These are phyloP conservation scores for Irpex rosettiformis DNA, from an alignment of 1,284 basidiomycete species.

Conservation along the genomic window DNA sequence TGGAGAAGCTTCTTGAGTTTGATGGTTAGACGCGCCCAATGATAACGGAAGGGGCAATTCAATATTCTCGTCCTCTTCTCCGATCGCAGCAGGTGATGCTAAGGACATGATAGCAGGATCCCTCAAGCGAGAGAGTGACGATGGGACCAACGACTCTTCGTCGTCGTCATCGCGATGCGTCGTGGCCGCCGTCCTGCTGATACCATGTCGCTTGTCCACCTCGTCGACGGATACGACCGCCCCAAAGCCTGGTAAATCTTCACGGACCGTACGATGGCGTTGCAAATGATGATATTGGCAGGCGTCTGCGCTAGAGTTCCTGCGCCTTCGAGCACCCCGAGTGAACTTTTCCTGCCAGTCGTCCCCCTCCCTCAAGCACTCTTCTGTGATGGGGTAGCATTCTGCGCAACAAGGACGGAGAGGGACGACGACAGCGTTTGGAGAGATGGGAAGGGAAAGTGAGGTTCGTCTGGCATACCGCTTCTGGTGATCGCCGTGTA, in stretches of 20 bases:
- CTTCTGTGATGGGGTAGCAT: constrained; percentile 48
- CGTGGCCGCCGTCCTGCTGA: constrained; percentile 6
- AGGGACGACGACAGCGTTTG: constrained; percentile 43
- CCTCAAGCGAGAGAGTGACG: constrained; percentile 14
- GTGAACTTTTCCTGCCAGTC: constrained; percentile 58
- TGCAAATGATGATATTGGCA: constrained; percentile 13
- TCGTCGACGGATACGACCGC: constrained; percentile 55
- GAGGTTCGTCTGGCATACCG: constrained; percentile 21
- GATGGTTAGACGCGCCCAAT: background rate
- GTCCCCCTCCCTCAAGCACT: constrained; percentile 42
- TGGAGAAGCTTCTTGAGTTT: background rate
- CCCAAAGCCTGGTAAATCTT: constrained; percentile 24
- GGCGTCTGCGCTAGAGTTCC: constrained; percentile 43
- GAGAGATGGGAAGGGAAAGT: constrained; percentile 19
- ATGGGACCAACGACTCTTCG: constrained; percentile 6
- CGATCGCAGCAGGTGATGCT: constrained; percentile 1
- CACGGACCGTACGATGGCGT: constrained; percentile 21
- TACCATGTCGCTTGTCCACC: constrained; percentile 45
- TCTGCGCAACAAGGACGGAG: constrained; percentile 57
- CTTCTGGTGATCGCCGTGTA: constrained; percentile 17
- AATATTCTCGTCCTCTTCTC: constrained; percentile 15
- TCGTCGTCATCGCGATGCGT: background rate
- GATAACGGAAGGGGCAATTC: constrained; percentile 12
- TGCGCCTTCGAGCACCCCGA: constrained; percentile 52
- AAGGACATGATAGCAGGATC: background rate